Evolutionary conservation across 2,329 filamentous ascomycete genomes (phyloP).

Genomic region (Venturia pyrina): DNA sequence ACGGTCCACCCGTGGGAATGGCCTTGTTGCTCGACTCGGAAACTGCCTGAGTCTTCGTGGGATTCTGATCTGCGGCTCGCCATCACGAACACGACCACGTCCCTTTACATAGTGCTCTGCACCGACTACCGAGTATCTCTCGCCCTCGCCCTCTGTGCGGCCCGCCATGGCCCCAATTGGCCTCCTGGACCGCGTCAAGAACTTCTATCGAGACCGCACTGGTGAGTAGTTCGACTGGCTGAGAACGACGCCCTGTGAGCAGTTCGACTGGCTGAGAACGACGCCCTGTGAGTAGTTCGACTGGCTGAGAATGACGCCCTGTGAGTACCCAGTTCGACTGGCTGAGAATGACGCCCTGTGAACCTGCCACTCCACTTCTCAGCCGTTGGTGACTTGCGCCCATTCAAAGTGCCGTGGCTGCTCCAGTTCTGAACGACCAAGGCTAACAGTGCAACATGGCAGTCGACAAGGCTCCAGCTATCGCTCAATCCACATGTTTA

Average conservation of each 20-base stretch:
- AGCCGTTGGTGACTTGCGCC: slow-evolving; percentile 1
- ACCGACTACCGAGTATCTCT: too few relatives aligned
- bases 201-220: slow-evolving; percentile 23
- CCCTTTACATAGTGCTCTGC: background rate
- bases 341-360: background rate
- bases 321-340: too few relatives aligned
- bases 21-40: too few relatives aligned
- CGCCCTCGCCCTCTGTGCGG: background rate
- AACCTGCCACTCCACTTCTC: background rate
- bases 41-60: too few relatives aligned
- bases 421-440: background rate
- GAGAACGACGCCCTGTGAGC: slow-evolving; percentile 21
- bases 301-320: background rate
- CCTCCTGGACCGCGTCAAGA: slow-evolving; percentile 25
- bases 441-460: slow-evolving; percentile 22
- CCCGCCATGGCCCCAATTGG: slow-evolving; percentile 25
- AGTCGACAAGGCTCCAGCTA: slow-evolving; percentile 27
- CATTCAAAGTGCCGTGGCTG: slow-evolving; percentile 6
- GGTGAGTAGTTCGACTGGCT: slow-evolving; percentile 24
- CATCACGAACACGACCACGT: background rate
- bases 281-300: slow-evolving; percentile 29
- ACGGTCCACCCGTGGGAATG: background rate
- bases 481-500: slow-evolving; percentile 25
- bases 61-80: background rate
- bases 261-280: slow-evolving; percentile 18